These are phyloP conservation scores for Buddleja alternifolia DNA, from an alignment of 257 asterid species.

Conservation along the genomic window DNA sequence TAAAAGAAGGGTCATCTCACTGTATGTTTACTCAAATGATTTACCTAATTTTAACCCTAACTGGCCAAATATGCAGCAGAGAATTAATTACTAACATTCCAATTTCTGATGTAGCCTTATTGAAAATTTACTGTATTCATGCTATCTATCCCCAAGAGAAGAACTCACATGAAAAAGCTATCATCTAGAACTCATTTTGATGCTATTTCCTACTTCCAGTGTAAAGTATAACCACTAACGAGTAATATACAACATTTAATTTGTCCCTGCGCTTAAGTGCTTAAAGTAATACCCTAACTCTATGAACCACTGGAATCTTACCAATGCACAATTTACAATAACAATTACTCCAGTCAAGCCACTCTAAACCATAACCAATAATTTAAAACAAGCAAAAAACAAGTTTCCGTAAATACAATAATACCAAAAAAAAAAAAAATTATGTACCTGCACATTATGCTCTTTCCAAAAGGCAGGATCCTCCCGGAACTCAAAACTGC, in stretches of 20 bases:
- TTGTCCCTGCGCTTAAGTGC: neutral
- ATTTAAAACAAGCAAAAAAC: neutral
- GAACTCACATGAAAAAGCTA: neutral
- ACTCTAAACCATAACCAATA: constrained; percentile 19
- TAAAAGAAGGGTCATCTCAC: neutral
- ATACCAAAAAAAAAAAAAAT: neutral
- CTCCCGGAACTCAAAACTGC: constrained; percentile 68
- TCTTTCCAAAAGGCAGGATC: constrained; percentile 91
- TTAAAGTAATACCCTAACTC: constrained; percentile 1
- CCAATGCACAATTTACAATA: neutral
- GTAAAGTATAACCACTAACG: neutral
- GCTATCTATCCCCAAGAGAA: neutral
- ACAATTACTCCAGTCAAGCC: neutral
- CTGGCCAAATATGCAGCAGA: too few relatives aligned
- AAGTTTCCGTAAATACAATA: neutral
- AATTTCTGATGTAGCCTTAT: too few relatives aligned
- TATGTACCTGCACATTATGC: constrained; percentile 76
- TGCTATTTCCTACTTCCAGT: neutral
- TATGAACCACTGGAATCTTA: neutral
- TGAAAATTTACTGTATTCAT: too few relatives aligned
- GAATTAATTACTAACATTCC: too few relatives aligned
- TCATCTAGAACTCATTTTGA: neutral
- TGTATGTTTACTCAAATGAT: neutral
- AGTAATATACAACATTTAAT: neutral
- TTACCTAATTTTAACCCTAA: too few relatives aligned